Base-by-base conservation (phyloP, 2,329 filamentous ascomycete species). In the Ambrosiella beaveri region DNA sequence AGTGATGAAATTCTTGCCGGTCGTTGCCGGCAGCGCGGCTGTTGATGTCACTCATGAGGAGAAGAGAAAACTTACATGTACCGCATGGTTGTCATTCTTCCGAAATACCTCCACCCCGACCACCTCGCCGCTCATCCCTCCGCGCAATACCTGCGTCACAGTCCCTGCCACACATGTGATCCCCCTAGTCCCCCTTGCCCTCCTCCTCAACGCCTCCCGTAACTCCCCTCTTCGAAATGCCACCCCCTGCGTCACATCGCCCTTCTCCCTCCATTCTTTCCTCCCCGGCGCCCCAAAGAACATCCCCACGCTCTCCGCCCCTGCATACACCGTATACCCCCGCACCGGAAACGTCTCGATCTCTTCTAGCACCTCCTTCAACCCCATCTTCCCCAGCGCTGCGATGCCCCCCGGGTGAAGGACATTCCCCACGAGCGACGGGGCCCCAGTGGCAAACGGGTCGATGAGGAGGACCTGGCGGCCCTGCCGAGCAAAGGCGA, bases 361-460 rank as follows among this genome's bases (percentile, higher is more conserved):
- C 58, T 73, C 86, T 59, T 97, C 88, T 60, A 97, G 72, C 67
- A 88, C 95, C 64, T 89, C 80, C 57, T 74, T 76, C 62, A 98
- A 71, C 1, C 93, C 93, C 54, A 98, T 74, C 67, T 86, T 81
- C 66, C 82, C 78, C 65, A 98, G 75, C 6, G 91, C 86, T 55
- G 80, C 75, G 39, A 95, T 82, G 53, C 93, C 93, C 54, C 91
- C 93, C 0, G 93, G 93, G 71, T 97, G 93, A 65, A 97, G 74
- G 62, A 97, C 73, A 73, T 97, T 93, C 65, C 93, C 91, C 54
- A 97, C 88, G 64, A 97, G 97, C 62, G 91, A 82, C 71, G 97
- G 85, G 13, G 93, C 91, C 73, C 96, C 85, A 70, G 71, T 82
- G 93, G 65, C 80, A 80, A 73, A 54, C 91, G 55, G 97, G 80